phyloP scores from a whole-genome alignment of 176 grass and related monocot species.

The Alopecurus myosuroides region DNA sequence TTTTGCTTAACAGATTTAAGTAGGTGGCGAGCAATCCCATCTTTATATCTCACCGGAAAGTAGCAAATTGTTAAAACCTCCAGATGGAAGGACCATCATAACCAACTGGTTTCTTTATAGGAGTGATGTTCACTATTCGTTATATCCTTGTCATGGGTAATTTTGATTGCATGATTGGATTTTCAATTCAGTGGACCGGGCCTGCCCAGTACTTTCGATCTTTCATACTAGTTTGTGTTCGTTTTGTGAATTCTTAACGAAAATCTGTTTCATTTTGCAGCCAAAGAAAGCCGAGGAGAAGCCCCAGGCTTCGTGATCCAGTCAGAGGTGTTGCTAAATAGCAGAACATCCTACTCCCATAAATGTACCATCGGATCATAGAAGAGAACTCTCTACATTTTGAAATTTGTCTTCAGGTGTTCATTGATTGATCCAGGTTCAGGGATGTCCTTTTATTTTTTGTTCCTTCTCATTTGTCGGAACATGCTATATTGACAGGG shows the following conservation, averaged over 20 bases:
- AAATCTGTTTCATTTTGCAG: constrained; percentile 30
- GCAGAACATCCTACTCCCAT: background rate
- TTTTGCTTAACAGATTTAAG: too few species aligned
- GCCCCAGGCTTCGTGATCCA: constrained; percentile 39
- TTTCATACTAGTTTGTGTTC: background rate
- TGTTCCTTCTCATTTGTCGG: too few species aligned
- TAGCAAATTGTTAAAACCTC: too few species aligned
- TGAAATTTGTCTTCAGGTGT: background rate
- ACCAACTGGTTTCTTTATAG: background rate
- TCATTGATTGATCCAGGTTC: background rate
- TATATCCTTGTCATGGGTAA: background rate
- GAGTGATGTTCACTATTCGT: background rate
- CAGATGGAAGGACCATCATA: too few species aligned
- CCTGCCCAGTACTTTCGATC: background rate
- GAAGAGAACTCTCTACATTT: background rate
- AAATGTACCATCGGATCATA: background rate
- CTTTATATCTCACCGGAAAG: too few species aligned
- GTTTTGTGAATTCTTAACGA: background rate
- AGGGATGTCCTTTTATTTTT: background rate
- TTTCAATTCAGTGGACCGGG: background rate
- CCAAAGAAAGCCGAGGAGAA: constrained; percentile 90
- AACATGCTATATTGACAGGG: background rate
- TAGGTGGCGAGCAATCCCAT: too few species aligned
- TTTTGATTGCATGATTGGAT: background rate
- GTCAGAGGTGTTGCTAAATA: background rate